Evolutionary conservation across 2,329 filamentous ascomycete species (phyloP), one percentile per base, ranked within the genome.

Genomic region (Aureobasidium melanogenum): DNA sequence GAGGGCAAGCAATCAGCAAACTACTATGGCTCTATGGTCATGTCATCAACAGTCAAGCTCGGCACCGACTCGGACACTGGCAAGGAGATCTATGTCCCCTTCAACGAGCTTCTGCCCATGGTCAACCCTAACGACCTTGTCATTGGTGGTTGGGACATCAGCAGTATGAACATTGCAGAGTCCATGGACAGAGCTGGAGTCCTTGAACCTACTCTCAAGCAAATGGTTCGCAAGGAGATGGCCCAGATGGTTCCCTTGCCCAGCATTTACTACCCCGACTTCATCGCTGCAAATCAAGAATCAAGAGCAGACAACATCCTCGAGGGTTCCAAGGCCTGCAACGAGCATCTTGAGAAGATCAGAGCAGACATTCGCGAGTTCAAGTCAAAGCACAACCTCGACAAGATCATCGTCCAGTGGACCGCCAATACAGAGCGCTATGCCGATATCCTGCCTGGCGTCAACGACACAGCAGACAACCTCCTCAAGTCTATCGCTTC

Each of bases 381-480:
- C 85, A 97, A 97, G 82, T 79, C 85, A 64, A 79, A 83, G 69
- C 89, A 97, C 73, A 79, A 76, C 63, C 85, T 99, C 36, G 93
- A 97, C 81, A 97, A 95, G 81, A 88, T 99, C 72, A 91, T 99
- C 72, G 87, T 99, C 64, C 88, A 94, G 77, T 99, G 94, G 94
- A 97, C 94, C 63, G 94, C 94, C 77, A 99, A 99, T 82, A 99
- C 94, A 14, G 94, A 99, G 80, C 91, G 94, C 66, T 99, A 91
- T 71, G 90, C 94, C 67, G 91, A 97, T 66, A 82, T 97, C 67
- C 75, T 96, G 58, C 78, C 85, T 22, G 93, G 93, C 65, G 86
- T 99, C 77, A 97, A 99, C 74, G 94, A 99, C 78, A 97, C 93
- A 19, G 91, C 93, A 55, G 91, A 96, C 68, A 97, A 97, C 77